phyloP scores from a whole-genome alignment of 1,139 yeast genomes.

The Arxiozyma telluris region DNA sequence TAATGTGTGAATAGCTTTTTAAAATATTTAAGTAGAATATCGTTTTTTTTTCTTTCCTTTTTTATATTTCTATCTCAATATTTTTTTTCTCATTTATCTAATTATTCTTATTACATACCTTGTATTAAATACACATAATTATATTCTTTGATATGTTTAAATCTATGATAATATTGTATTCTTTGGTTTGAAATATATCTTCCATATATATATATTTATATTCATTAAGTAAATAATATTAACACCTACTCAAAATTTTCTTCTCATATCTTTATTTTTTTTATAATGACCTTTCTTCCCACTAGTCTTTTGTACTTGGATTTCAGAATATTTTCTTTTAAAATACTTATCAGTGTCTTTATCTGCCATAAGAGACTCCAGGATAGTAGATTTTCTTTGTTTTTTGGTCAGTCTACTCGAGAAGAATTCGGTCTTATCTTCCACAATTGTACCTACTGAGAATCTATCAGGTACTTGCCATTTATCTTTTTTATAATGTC shows the following conservation, averaged over 20 bases:
- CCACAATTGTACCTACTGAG: slow-evolving; percentile 82
- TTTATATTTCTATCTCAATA: neutral
- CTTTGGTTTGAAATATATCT: too few species aligned
- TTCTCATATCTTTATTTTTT: slow-evolving; percentile 43
- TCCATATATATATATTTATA: neutral
- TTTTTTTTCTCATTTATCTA: neutral
- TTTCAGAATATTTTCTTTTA: slow-evolving; percentile 74
- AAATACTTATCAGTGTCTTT: slow-evolving; percentile 64
- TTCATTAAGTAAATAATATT: neutral
- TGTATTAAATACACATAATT: neutral
- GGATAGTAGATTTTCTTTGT: slow-evolving; percentile 67
- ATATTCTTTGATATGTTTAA: neutral
- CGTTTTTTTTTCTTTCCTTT: neutral
- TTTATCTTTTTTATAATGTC: slow-evolving; percentile 84
- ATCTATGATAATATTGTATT: too few species aligned
- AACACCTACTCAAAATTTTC: slow-evolving; percentile 5
- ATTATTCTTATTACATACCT: neutral
- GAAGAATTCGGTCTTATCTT: slow-evolving; percentile 71
- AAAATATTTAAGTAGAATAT: neutral
- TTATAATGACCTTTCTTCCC: slow-evolving; percentile 68
- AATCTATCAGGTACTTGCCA: slow-evolving; percentile 76
- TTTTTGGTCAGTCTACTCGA: slow-evolving; percentile 61
- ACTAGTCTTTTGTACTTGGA: slow-evolving; percentile 64
- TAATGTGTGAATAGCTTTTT: slow-evolving; percentile 29
- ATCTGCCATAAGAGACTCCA: slow-evolving; percentile 75